Conservation (phyloP, 805 yeast species). For the Priceomyces fermenticarens region DNA sequence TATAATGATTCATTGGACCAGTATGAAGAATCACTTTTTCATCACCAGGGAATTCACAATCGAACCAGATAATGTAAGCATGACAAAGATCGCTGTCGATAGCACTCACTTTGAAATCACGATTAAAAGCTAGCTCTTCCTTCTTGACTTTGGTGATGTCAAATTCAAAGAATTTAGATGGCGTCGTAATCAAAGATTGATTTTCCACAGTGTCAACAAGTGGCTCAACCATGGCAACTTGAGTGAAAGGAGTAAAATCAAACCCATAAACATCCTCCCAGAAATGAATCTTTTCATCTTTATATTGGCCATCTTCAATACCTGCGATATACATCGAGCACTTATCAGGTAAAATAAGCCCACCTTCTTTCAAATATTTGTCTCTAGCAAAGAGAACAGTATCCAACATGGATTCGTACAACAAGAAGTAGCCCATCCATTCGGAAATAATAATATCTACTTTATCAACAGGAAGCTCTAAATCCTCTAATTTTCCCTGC, state of each 20-base stretch:
- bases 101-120: slow-evolving; percentile 68
- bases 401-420: slow-evolving; percentile 97
- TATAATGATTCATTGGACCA: slow-evolving; percentile 90
- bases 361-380: slow-evolving; percentile 75
- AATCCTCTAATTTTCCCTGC: slow-evolving; percentile 93
- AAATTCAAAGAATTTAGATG: slow-evolving; percentile 68
- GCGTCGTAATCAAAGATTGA: slow-evolving; percentile 66
- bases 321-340: slow-evolving; percentile 88
- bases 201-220: slow-evolving; percentile 92
- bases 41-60: slow-evolving; percentile 77
- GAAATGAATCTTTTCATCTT: slow-evolving; percentile 83
- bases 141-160: slow-evolving; percentile 87
- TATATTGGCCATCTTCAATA: slow-evolving; percentile 89
- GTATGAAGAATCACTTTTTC: slow-evolving; percentile 78
- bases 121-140: slow-evolving; percentile 74
- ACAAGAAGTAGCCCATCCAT: slow-evolving; percentile 98
- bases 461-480: slow-evolving; percentile 74
- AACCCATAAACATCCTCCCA: slow-evolving; percentile 99
- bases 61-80: slow-evolving; percentile 93
- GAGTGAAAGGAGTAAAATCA: slow-evolving; percentile 88
- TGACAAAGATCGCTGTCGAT: slow-evolving; percentile 79
- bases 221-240: slow-evolving; percentile 87
- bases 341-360: slow-evolving; percentile 92
- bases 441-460: slow-evolving; percentile 96
- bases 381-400: slow-evolving; percentile 95